These are phyloP conservation scores for Herpotrichia juniperi DNA, from an alignment of 2,329 filamentous ascomycete species.

Conservation along the genomic window DNA sequence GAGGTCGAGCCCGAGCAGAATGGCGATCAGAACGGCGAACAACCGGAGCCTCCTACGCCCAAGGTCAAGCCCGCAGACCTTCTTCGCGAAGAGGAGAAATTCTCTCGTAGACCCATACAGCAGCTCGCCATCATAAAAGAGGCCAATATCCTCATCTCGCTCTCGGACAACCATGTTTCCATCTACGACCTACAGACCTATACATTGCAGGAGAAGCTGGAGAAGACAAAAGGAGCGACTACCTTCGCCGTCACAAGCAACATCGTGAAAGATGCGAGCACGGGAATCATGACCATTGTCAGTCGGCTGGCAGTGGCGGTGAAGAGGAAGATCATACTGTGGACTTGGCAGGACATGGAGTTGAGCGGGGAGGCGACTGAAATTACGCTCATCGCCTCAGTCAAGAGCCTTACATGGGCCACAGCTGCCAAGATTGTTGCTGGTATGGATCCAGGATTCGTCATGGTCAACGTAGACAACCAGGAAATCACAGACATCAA, in stretches of 20 bases:
- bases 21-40: slow-evolving; percentile 38
- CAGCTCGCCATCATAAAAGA: slow-evolving; percentile 97
- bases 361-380: slow-evolving; percentile 75
- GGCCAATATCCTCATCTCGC: slow-evolving; percentile 85
- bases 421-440: slow-evolving; percentile 85
- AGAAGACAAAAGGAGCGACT: slow-evolving; percentile 84
- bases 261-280: slow-evolving; percentile 86
- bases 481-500: slow-evolving; percentile 77
- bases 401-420: slow-evolving; percentile 91
- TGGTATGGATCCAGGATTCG: slow-evolving; percentile 89
- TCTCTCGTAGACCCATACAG: slow-evolving; percentile 86
- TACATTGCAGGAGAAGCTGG: slow-evolving; percentile 77
- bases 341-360: slow-evolving; percentile 97
- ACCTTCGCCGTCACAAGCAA: slow-evolving; percentile 95
- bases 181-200: slow-evolving; percentile 90
- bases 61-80: slow-evolving; percentile 71
- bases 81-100: slow-evolving; percentile 90
- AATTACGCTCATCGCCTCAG: slow-evolving; percentile 78
- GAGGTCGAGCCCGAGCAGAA: slow-evolving; percentile 40
- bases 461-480: slow-evolving; percentile 83
- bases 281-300: slow-evolving; percentile 90
- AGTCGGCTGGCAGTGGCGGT: slow-evolving; percentile 90
- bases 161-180: slow-evolving; percentile 88
- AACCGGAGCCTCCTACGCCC: slow-evolving; percentile 51
- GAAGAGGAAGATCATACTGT: slow-evolving; percentile 86